phyloP scores from a whole-genome alignment of 1,139 yeast species.

The Hanseniaspora gamundiae region DNA sequence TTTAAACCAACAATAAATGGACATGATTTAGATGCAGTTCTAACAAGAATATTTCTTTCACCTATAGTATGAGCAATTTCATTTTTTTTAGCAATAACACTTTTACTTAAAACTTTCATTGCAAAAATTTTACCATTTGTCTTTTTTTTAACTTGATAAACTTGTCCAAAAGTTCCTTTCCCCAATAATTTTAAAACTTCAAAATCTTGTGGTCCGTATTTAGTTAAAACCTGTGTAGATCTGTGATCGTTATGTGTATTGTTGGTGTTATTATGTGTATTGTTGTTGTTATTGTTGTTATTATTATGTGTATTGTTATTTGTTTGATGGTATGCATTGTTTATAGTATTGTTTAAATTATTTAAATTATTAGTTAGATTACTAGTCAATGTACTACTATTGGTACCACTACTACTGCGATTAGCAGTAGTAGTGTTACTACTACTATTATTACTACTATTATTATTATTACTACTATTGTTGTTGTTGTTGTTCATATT shows the following conservation, averaged over 20 bases:
- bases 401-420: background rate
- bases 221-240: slow-evolving; percentile 1
- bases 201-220: slow-evolving; percentile 84
- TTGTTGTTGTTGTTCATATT: too few relatives aligned
- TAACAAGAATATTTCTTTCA: slow-evolving; percentile 83
- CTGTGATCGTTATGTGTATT: background rate
- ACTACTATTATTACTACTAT: background rate
- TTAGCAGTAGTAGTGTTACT: background rate
- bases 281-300: background rate
- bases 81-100: slow-evolving; percentile 89
- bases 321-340: background rate
- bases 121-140: slow-evolving; percentile 89
- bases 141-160: slow-evolving; percentile 82
- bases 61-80: slow-evolving; percentile 98
- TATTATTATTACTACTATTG: too few relatives aligned
- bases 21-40: slow-evolving; percentile 75
- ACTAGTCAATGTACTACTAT: background rate
- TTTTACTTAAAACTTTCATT: slow-evolving; percentile 89
- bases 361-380: background rate
- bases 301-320: background rate
- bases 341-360: background rate
- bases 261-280: background rate
- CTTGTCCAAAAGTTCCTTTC: slow-evolving; percentile 96
- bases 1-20: slow-evolving; percentile 91
- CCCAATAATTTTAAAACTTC: slow-evolving; percentile 83